Evolutionary conservation across 1,139 yeast species (phyloP), one percentile per base, ranked within the genome.

Genomic region (Meyerozyma smithsonii): DNA sequence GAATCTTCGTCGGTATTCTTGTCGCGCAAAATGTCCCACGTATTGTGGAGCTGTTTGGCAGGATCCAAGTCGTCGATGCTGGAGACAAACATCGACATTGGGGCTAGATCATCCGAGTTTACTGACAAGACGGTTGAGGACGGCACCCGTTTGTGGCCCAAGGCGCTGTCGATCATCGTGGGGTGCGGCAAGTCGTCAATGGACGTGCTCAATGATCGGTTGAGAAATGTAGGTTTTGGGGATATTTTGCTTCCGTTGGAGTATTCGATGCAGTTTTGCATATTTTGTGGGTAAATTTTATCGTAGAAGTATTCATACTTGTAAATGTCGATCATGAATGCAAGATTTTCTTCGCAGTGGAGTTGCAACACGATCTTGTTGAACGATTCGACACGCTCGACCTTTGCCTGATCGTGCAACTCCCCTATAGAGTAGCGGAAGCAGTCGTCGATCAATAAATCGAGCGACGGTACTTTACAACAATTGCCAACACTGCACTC

Each of bases 271-370:
- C 8, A 21, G 32, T 15, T 24, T 7, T 14, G 34, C 10, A 30
- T 10, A 32, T 33, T 37, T 18, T 33, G 28, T 2, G 56, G 55
- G 38, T 47, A 45, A 15, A 58, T 45, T 26, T 54, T 51, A 37
- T 57, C 62, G 45, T 54, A 62, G 45, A 50, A 56, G 49, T 56
- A 51, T 37, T 58, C 60, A 51, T 74, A 74, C 39, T 66, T 67
- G 54, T 59, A 72, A 14, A 73, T 68, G 41, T 70, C 73, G 5
- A 74, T 59, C 32, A 74, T 53, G 46, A 74, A 74, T 37, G 61
- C 52, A 36, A 74, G 58, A 50, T 72, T 74, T 51, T 74, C 80
- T 43, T 61, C 62, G 49, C 75, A 69, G 47, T 72, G 78, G 34
- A 49, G 52, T 19, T 46, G 47, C 25, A 33, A 37, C 15, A 54